Percentiles rank a stretch among this genome's conserved stretches.
Evolutionary conservation across 176 grass and related monocot genomes (phyloP).

Genomic region (Dendrocalamus sinicus): DNA sequence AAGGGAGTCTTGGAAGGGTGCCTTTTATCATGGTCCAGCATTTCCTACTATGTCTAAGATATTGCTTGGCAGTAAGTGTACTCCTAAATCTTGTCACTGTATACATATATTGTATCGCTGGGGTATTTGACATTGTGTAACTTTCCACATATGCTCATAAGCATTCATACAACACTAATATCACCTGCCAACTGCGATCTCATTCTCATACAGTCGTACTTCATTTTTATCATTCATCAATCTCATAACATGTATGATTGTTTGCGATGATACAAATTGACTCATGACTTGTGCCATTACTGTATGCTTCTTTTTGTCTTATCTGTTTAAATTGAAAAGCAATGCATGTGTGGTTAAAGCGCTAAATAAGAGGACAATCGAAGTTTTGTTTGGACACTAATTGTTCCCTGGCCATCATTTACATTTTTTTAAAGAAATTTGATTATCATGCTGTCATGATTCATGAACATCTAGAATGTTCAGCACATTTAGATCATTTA

Average conservation of each 20-base stretch:
- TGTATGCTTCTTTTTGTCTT: background rate
- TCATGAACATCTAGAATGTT: constrained; percentile 15
- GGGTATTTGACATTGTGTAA: background rate
- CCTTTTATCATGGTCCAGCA: constrained; percentile 76
- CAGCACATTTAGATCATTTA: constrained; percentile 22
- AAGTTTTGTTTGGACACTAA: constrained; percentile 10
- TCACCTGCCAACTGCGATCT: background rate
- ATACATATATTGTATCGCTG: background rate
- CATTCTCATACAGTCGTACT: constrained; percentile 1
- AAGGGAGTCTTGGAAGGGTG: constrained; percentile 58
- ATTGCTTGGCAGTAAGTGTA: constrained; percentile 72
- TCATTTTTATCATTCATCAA: constrained; percentile 12
- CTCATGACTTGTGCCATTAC: background rate
- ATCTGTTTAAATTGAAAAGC: constrained; percentile 12
- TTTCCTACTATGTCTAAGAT: constrained; percentile 86
- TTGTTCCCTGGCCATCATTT: constrained; percentile 8
- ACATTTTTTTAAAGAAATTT: background rate
- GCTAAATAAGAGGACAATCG: background rate
- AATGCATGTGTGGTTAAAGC: background rate
- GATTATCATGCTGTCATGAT: background rate
- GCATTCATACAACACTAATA: constrained; percentile 17
- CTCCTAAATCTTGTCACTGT: background rate
- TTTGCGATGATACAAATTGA: background rate
- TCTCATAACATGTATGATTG: constrained; percentile 22
- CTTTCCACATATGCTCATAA: constrained; percentile 14